Conservation (phyloP, 495 filamentous ascomycete genomes). For the Bacidia gigantensis region DNA sequence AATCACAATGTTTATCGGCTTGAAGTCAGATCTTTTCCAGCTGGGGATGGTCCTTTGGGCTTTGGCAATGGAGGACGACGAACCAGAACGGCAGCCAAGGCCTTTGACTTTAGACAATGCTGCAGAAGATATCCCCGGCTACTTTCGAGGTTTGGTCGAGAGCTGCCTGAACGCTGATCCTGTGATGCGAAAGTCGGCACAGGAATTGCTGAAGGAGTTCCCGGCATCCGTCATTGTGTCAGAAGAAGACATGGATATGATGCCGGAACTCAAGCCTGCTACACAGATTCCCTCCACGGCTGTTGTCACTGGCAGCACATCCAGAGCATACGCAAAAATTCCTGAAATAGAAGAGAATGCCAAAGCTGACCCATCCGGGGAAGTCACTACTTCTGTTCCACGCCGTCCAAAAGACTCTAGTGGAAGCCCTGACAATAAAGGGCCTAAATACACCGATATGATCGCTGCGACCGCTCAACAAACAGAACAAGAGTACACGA, state of each 20-base stretch:
- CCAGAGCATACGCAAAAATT: neutral
- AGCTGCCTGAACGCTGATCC: slow-evolving; percentile 44
- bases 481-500: neutral
- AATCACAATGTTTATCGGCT: slow-evolving; percentile 95
- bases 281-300: neutral
- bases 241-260: neutral
- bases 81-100: slow-evolving; percentile 69
- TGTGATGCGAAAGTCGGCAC: slow-evolving; percentile 40
- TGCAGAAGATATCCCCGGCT: slow-evolving; percentile 37
- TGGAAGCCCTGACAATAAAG: neutral
- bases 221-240: slow-evolving; percentile 19
- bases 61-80: slow-evolving; percentile 71
- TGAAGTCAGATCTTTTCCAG: slow-evolving; percentile 93
- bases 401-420: neutral
- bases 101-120: slow-evolving; percentile 42
- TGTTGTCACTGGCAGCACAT: slow-evolving; percentile 1
- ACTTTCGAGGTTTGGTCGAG: slow-evolving; percentile 44
- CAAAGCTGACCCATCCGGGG: neutral
- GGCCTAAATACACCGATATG: neutral
- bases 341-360: neutral
- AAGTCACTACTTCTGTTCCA: neutral
- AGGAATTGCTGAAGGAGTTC: slow-evolving; percentile 40
- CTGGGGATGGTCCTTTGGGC: slow-evolving; percentile 97
- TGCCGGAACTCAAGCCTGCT: slow-evolving; percentile 1
- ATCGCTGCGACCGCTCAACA: neutral